Evolutionary conservation across 495 filamentous ascomycete species (phyloP).

Genomic region (Aspergillus asperescens): DNA sequence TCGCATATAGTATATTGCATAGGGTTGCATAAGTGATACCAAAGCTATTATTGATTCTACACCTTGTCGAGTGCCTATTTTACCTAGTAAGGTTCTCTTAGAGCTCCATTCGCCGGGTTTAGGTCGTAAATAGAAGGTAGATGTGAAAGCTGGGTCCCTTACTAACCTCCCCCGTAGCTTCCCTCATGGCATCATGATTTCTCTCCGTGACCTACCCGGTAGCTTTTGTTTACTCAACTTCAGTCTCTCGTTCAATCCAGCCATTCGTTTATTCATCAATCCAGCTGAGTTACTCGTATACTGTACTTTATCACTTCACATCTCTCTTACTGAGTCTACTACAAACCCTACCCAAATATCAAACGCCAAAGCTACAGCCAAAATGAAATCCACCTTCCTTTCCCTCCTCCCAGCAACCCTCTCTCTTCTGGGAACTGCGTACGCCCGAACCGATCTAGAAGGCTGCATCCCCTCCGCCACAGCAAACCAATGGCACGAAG

Average conservation of each 20-base stretch:
- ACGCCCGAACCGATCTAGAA: slow-evolving; percentile 27
- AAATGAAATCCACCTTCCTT: slow-evolving; percentile 23
- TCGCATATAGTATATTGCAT: slow-evolving; percentile 1
- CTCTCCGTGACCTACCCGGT: too few relatives aligned
- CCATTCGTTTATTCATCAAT: slow-evolving; percentile 15
- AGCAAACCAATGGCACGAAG: slow-evolving; percentile 31
- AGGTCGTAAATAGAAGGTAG: neutral
- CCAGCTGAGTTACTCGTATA: neutral
- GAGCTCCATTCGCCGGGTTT: neutral
- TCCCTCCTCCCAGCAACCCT: slow-evolving; percentile 21
- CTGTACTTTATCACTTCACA: neutral
- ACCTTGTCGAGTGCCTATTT: neutral
- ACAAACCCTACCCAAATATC: neutral
- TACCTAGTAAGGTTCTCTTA: too few relatives aligned
- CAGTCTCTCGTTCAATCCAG: neutral
- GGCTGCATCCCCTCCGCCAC: slow-evolving; percentile 28
- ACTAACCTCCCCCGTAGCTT: too few relatives aligned
- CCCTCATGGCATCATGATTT: too few relatives aligned
- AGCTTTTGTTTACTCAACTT: neutral
- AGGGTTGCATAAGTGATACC: neutral
- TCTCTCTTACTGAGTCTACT: neutral
- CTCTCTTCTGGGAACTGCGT: slow-evolving; percentile 16
- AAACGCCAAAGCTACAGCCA: neutral
- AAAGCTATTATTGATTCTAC: neutral
- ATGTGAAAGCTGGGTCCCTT: too few relatives aligned